Conservation (phyloP, 331 rosid genomes). For the Malus hybrid region DNA sequence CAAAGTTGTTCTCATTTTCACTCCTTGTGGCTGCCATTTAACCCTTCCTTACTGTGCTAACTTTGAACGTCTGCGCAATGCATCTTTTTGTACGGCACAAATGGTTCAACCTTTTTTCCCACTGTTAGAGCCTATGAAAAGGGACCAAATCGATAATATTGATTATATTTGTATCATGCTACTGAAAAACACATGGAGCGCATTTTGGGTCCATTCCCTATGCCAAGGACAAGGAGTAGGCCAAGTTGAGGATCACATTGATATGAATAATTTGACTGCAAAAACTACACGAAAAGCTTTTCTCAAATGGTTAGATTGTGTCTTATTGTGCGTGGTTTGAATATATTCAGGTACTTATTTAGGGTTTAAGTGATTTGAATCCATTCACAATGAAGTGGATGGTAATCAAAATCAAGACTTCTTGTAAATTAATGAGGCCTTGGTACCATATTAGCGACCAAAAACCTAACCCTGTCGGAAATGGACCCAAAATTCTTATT, state of each 20-base stretch:
- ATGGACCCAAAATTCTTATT: background rate
- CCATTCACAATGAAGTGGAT: too few relatives aligned
- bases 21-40: conserved; percentile 32
- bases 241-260: background rate
- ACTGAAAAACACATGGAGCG: conserved; percentile 32
- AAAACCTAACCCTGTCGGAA: too few relatives aligned
- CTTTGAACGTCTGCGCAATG: background rate
- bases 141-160: conserved; percentile 9
- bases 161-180: conserved; percentile 2
- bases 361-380: too few relatives aligned
- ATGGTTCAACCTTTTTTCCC: conserved; percentile 28
- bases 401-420: too few relatives aligned
- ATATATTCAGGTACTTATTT: too few relatives aligned
- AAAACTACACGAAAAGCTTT: too few relatives aligned
- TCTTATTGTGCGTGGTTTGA: too few relatives aligned
- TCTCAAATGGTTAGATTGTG: too few relatives aligned
- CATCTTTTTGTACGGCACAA: conserved; percentile 33
- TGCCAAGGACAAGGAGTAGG: background rate
- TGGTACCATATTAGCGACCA: too few relatives aligned
- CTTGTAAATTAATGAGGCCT: too few relatives aligned
- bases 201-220: conserved; percentile 20
- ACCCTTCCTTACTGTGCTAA: conserved; percentile 20
- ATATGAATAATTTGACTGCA: background rate
- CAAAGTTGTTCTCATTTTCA: conserved; percentile 33
- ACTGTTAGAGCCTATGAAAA: background rate